Evolutionary conservation across 805 yeast genomes (phyloP).

Genomic region (Torulaspora maleeae): DNA sequence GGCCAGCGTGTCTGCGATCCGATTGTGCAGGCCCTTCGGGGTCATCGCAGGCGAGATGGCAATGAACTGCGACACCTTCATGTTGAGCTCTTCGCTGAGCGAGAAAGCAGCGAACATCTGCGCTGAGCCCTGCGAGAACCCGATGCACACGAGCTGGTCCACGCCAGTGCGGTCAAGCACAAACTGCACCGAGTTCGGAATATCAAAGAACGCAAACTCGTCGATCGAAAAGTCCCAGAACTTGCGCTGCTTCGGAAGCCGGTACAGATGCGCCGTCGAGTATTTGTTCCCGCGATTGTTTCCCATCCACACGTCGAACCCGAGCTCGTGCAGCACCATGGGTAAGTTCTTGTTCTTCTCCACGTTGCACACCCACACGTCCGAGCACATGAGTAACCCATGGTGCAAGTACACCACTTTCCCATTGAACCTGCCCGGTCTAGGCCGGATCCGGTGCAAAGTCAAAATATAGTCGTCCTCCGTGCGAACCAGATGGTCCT

Average conservation of each 20-base stretch:
- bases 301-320: constrained; percentile 94
- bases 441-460: constrained; percentile 60
- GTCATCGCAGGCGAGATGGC: constrained; percentile 94
- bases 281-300: constrained; percentile 92
- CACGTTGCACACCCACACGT: constrained; percentile 61
- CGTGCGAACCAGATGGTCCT: constrained; percentile 74
- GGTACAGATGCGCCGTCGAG: constrained; percentile 66
- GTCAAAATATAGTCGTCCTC: constrained; percentile 73
- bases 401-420: constrained; percentile 81
- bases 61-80: constrained; percentile 52
- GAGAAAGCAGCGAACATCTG: constrained; percentile 85
- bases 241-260: constrained; percentile 37
- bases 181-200: constrained; percentile 77
- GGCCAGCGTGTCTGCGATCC: constrained; percentile 67
- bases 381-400: constrained; percentile 85
- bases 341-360: constrained; percentile 59
- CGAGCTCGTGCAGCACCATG: constrained; percentile 66
- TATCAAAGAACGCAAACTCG: constrained; percentile 86
- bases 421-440: constrained; percentile 26
- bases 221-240: constrained; percentile 93
- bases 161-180: constrained; percentile 50
- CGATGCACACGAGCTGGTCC: constrained; percentile 59
- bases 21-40: constrained; percentile 77
- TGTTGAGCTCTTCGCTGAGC: constrained; percentile 56
- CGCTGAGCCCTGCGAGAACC: constrained; percentile 92